Percentiles rank a stretch among this genome's conserved stretches.
Conservation (phyloP, 331 rosid genomes). For the Acacia pycnantha region DNA sequence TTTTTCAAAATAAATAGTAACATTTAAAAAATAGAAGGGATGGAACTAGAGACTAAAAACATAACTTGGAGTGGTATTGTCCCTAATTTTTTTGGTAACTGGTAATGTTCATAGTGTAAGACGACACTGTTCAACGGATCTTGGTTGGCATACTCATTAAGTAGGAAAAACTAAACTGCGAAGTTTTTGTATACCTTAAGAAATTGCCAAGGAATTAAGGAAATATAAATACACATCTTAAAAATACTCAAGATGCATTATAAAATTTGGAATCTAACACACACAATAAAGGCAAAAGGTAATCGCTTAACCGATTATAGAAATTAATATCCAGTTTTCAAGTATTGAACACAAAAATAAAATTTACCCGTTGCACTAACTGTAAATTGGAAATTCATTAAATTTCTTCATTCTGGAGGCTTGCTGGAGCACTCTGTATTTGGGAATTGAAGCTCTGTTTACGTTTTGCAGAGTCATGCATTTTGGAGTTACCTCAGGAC, state of each 20-base stretch:
- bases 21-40: no score
- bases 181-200: not conserved
- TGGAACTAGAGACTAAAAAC: no score
- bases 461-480: conserved; percentile 36
- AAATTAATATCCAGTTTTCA: not conserved
- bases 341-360: not conserved
- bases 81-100: no score
- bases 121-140: not conserved
- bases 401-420: not conserved
- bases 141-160: not conserved
- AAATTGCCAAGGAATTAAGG: not conserved
- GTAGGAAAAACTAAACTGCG: not conserved
- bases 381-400: not conserved
- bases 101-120: not conserved
- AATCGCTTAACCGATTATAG: not conserved
- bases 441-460: conserved; percentile 16
- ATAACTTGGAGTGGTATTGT: no score
- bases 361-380: not conserved
- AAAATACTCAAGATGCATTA: not conserved
- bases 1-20: no score
- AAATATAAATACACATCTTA: not conserved
- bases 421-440: not conserved
- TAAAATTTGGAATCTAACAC: not conserved
- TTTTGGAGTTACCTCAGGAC: conserved; percentile 44
- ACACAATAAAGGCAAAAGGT: not conserved